phyloP scores from a whole-genome alignment of 2,329 filamentous ascomycete species.

The Sporothrix schenckii region DNA sequence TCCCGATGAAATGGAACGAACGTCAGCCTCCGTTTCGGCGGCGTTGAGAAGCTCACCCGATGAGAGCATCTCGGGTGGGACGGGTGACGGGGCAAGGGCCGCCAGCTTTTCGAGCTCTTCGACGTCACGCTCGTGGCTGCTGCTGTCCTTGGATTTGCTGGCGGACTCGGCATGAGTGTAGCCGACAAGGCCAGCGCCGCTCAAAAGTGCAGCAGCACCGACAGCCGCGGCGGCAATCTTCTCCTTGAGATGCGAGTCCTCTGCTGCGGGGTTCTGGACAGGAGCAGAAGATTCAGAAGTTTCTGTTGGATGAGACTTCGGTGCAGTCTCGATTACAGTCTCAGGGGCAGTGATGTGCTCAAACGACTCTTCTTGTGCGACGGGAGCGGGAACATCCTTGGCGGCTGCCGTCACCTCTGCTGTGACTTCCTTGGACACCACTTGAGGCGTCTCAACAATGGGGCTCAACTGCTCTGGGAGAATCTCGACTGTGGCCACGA shows the following conservation, averaged over 20 bases:
- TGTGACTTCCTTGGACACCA: not conserved
- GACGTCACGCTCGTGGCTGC: conserved; percentile 23
- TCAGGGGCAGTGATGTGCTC: not conserved
- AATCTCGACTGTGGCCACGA: conserved; percentile 2
- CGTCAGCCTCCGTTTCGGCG: conserved; percentile 13
- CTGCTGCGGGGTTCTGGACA: not conserved
- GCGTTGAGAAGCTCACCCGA: conserved; percentile 28
- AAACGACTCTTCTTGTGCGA: conserved; percentile 14
- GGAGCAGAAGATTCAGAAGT: not conserved
- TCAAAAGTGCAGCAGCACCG: conserved; percentile 32
- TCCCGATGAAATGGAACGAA: conserved; percentile 31
- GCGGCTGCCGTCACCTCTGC: not conserved
- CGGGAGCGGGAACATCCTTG: not conserved
- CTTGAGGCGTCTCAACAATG: not conserved
- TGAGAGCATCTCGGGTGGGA: conserved; percentile 22
- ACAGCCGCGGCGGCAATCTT: conserved; percentile 28
- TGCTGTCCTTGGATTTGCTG: not conserved
- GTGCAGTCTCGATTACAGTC: not conserved
- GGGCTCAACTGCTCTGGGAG: not conserved
- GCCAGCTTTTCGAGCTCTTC: conserved; percentile 31
- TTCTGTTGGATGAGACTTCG: not conserved
- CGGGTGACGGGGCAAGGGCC: conserved; percentile 25
- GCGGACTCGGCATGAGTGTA: not conserved
- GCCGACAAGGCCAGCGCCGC: conserved; percentile 28
- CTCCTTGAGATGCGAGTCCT: conserved; percentile 18